phyloP scores from a whole-genome alignment of 495 filamentous ascomycete species.

The Clohesyomyces aquaticus region DNA sequence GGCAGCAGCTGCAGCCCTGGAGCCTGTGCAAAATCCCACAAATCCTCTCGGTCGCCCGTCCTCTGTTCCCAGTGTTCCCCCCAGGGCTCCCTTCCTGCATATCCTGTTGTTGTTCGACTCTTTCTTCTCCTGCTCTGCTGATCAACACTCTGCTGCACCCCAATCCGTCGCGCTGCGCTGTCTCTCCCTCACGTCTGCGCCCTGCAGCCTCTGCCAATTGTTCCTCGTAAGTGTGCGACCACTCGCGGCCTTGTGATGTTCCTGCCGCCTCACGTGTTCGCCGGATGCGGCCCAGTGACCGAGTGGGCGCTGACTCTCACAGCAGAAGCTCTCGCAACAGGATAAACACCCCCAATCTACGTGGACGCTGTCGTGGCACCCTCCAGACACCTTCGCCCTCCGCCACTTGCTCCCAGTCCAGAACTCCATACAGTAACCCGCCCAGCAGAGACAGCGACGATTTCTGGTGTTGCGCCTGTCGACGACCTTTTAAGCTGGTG shows the following conservation, averaged over 20 bases:
- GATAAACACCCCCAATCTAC: constrained; percentile 40
- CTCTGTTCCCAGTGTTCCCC: neutral
- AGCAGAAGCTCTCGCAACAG: constrained; percentile 12
- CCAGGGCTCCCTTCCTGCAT: too few species aligned
- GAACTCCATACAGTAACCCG: constrained; percentile 28
- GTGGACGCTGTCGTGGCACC: constrained; percentile 43
- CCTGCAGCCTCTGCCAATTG: neutral
- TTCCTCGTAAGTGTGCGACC: constrained; percentile 8
- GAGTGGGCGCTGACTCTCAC: constrained; percentile 26
- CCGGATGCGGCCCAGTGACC: constrained; percentile 16
- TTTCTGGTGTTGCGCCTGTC: constrained; percentile 1
- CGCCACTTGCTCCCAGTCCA: constrained; percentile 34
- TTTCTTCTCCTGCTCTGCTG: neutral
- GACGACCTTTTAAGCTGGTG: constrained; percentile 31
- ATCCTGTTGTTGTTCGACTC: neutral
- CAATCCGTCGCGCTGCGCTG: constrained; percentile 6
- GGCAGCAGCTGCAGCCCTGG: neutral
- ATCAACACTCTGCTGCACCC: too few species aligned
- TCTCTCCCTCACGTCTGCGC: neutral
- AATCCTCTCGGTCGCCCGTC: too few species aligned
- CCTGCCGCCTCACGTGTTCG: constrained; percentile 33
- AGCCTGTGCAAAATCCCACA: neutral
- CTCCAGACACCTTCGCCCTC: constrained; percentile 35
- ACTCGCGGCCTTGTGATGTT: neutral
- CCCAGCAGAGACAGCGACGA: neutral